Evolutionary conservation across 2,329 filamentous ascomycete species (phyloP).

Genomic region (Fusarium sp.): DNA sequence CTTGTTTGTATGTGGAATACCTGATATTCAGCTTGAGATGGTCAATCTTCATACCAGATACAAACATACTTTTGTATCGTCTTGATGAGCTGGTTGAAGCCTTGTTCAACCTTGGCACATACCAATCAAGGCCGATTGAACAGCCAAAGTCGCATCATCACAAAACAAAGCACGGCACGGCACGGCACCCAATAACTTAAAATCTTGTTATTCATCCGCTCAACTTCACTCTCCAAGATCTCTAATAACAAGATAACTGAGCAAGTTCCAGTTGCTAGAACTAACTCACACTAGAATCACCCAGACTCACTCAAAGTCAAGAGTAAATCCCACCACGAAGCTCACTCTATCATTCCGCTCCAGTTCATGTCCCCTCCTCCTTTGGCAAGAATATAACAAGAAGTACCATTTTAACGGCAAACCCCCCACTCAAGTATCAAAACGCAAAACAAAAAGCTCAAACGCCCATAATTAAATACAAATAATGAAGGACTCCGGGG

Average conservation of each 20-base stretch:
- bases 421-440: conserved; percentile 20
- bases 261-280: conserved; percentile 18
- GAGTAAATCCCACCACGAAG: conserved; percentile 13
- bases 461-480: conserved; percentile 48
- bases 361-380: conserved; percentile 5
- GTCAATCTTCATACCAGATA: neutral
- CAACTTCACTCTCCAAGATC: conserved; percentile 37
- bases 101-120: neutral
- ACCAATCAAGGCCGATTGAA: no score
- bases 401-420: conserved; percentile 21
- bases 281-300: neutral
- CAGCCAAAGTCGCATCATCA: neutral
- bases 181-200: conserved; percentile 1
- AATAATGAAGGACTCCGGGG: conserved; percentile 31
- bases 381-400: conserved; percentile 24
- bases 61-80: neutral
- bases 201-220: conserved; percentile 44
- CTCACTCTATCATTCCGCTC: conserved; percentile 29
- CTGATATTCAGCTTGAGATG: neutral
- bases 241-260: conserved; percentile 28
- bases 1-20: neutral
- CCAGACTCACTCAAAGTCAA: conserved; percentile 20
- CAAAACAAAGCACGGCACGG: neutral
- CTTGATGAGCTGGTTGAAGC: neutral
- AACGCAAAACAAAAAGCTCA: conserved; percentile 28